Percentiles rank a stretch among this genome's conserved stretches.
Conservation (phyloP, 768 basidiomycete genomes). For the Mycena latifolia region DNA sequence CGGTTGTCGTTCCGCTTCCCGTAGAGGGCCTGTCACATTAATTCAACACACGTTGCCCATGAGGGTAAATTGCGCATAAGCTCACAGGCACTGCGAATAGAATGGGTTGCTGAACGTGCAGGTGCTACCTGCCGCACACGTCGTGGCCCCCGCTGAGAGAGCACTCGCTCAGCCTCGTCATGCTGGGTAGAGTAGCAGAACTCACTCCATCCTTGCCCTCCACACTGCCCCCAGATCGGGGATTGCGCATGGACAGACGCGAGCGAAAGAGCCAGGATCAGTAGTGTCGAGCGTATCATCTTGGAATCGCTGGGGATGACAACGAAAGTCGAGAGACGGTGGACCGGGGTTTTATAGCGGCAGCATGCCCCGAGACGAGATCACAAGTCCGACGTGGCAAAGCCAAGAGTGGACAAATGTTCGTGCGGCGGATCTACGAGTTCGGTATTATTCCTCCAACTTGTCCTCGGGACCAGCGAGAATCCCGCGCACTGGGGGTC, state of each 20-base stretch:
- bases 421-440: conserved; percentile 21
- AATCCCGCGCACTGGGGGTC: conserved; percentile 2
- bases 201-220: conserved; percentile 60
- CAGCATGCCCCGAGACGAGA: neutral
- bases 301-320: conserved; percentile 52
- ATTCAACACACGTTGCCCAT: neutral
- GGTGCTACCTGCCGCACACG: conserved; percentile 52
- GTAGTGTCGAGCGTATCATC: conserved; percentile 58
- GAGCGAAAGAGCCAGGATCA: conserved; percentile 57
- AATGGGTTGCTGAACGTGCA: conserved; percentile 49
- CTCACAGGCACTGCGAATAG: conserved; percentile 59
- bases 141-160: conserved; percentile 51
- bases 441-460: conserved; percentile 27
- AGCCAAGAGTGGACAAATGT: neutral
- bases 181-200: conserved; percentile 12
- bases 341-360: conserved; percentile 24
- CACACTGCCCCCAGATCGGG: conserved; percentile 65
- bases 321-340: conserved; percentile 3
- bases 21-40: neutral
- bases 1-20: neutral
- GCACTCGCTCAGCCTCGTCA: conserved; percentile 5
- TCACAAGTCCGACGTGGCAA: conserved; percentile 27
- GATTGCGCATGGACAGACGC: conserved; percentile 57
- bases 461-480: conserved; percentile 34
- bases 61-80: neutral